Percentiles rank a stretch among this genome's conserved stretches.
These are phyloP conservation scores for Sarocladium kiliense DNA, from an alignment of 2,329 filamentous ascomycete genomes.

Conservation along the genomic window DNA sequence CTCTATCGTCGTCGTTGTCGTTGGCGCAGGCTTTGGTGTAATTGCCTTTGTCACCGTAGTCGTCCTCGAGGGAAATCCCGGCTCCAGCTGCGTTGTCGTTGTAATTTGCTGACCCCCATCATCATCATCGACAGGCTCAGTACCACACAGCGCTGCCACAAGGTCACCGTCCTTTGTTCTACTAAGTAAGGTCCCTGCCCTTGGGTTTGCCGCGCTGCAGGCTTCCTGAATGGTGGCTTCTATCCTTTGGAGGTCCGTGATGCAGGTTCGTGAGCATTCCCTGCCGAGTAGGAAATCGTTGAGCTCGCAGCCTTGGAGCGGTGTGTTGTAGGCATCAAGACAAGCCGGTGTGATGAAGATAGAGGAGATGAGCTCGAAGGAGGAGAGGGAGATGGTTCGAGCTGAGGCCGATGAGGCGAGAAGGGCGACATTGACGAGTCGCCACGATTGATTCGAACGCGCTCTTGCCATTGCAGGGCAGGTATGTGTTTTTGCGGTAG, in stretches of 20 bases:
- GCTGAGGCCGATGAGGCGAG: constrained; percentile 4
- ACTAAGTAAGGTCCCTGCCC: neutral
- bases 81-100: neutral
- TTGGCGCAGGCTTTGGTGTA: constrained; percentile 5
- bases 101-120: neutral
- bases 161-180: constrained; percentile 5
- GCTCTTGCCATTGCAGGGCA: neutral
- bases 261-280: constrained; percentile 33
- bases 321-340: constrained; percentile 35
- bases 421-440: neutral
- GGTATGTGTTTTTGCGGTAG: neutral
- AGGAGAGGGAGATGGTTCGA: constrained; percentile 23
- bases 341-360: constrained; percentile 31
- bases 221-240: constrained; percentile 22
- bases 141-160: constrained; percentile 1
- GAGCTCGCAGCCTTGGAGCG: constrained; percentile 30
- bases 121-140: neutral
- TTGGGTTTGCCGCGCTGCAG: neutral
- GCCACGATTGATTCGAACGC: neutral
- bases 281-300: constrained; percentile 29
- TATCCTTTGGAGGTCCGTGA: constrained; percentile 20
- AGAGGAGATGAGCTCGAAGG: constrained; percentile 34
- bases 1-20: neutral
- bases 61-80: neutral
- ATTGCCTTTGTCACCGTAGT: constrained; percentile 5